phyloP scores from a whole-genome alignment of 805 yeast species.

The Saturnispora dispora region DNA sequence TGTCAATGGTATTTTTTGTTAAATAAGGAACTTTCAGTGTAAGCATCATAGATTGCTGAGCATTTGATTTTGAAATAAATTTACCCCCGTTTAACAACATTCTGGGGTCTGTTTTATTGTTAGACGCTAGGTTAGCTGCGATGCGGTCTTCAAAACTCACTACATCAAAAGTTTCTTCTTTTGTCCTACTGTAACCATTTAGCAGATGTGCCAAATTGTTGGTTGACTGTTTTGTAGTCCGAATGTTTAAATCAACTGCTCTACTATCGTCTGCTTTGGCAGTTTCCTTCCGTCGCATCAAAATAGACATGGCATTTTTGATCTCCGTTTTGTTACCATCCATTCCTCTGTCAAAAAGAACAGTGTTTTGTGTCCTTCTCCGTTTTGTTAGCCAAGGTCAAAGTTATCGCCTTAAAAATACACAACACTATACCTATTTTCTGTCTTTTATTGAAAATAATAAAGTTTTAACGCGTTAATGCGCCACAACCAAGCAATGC shows the following conservation, averaged over 20 bases:
- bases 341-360: background rate
- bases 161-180: background rate
- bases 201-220: background rate
- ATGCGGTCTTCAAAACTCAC: background rate
- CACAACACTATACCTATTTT: background rate
- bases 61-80: background rate
- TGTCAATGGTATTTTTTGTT: background rate
- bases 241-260: background rate
- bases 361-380: background rate
- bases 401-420: background rate
- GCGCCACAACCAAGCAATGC: background rate
- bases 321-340: background rate
- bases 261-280: background rate
- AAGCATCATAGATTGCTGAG: constrained; percentile 1
- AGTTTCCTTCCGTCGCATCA: constrained; percentile 1
- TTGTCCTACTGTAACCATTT: background rate
- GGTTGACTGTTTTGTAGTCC: background rate
- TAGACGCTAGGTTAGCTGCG: background rate
- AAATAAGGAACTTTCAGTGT: background rate
- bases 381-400: background rate
- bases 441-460: background rate
- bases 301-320: constrained; percentile 6
- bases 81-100: background rate
- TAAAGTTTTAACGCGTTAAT: background rate
- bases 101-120: background rate